Percentiles rank a stretch among this genome's conserved stretches.
phyloP scores from a whole-genome alignment of 2,329 filamentous ascomycete genomes.

The Neofusicoccum sp. region DNA sequence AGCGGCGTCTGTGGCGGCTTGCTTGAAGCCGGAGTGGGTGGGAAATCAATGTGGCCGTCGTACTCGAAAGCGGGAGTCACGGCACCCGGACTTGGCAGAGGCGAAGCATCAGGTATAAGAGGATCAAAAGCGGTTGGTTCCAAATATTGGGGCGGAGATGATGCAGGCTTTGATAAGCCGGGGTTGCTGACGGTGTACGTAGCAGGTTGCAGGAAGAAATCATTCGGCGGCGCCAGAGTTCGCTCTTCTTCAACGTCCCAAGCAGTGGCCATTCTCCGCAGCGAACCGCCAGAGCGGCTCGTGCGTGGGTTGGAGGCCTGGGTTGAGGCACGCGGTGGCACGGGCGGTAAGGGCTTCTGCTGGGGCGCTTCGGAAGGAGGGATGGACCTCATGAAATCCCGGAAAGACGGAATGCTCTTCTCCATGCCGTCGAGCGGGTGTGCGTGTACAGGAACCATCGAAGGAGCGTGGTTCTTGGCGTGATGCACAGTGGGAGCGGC shows the following conservation, averaged over 20 bases:
- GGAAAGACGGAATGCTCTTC: slow-evolving; percentile 5
- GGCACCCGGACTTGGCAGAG: background rate
- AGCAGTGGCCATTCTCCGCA: background rate
- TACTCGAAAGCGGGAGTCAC: slow-evolving; percentile 12
- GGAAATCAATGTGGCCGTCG: slow-evolving; percentile 4
- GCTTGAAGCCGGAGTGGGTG: background rate
- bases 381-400: slow-evolving; percentile 6
- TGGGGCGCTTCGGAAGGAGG: background rate
- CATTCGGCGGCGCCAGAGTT: background rate
- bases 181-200: slow-evolving; percentile 8
- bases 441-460: background rate
- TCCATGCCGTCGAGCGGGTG: slow-evolving; percentile 6
- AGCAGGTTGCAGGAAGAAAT: slow-evolving; percentile 9
- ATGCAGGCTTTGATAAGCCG: background rate
- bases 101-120: slow-evolving; percentile 2
- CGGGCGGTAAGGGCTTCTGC: background rate
- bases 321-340: background rate
- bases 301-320: background rate
- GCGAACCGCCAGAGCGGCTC: background rate
- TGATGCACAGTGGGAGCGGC: background rate
- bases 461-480: background rate
- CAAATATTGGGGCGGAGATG: background rate
- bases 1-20: slow-evolving; percentile 11
- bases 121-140: background rate
- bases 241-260: background rate